Evolutionary conservation across 2,329 filamentous ascomycete genomes (phyloP).

Genomic region (Aspergillus caelatus): DNA sequence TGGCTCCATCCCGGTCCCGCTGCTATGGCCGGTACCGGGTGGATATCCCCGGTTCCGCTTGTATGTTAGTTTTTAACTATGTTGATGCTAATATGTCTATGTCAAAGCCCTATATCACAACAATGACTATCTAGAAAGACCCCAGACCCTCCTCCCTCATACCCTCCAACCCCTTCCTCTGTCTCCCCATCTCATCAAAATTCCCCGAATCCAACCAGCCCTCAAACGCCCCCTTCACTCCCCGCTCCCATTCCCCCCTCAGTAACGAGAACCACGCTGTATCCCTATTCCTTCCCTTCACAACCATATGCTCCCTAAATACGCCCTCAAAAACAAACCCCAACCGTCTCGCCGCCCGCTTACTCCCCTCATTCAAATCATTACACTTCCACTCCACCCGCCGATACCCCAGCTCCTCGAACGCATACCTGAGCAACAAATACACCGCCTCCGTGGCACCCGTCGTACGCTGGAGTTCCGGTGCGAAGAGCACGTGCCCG

Average conservation of each 20-base stretch:
- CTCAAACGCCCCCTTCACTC: neutral
- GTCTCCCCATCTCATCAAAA: neutral
- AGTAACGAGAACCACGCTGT: conserved; percentile 64
- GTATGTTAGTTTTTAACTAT: too few species aligned
- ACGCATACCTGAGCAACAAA: conserved; percentile 54
- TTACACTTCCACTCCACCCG: conserved; percentile 69
- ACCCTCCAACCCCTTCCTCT: neutral
- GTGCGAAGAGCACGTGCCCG: neutral
- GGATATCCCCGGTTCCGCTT: too few species aligned
- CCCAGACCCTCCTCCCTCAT: neutral
- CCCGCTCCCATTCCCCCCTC: conserved; percentile 61
- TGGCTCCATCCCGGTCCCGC: too few species aligned
- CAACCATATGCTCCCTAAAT: conserved; percentile 64
- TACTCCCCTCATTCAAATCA: conserved; percentile 57
- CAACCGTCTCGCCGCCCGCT: conserved; percentile 57
- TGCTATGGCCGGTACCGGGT: too few species aligned
- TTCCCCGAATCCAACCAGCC: neutral
- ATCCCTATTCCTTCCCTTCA: conserved; percentile 60
- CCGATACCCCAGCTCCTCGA: conserved; percentile 58
- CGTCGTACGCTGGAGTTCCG: neutral
- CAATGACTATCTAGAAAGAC: too few species aligned
- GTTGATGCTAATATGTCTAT: too few species aligned
- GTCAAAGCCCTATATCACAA: too few species aligned
- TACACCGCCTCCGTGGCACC: conserved; percentile 1
- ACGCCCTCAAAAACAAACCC: conserved; percentile 64